Evolutionary conservation across 352 stramenopile species (phyloP), one percentile per base, ranked within the genome.

Genomic region (Pythium plurisporium): DNA sequence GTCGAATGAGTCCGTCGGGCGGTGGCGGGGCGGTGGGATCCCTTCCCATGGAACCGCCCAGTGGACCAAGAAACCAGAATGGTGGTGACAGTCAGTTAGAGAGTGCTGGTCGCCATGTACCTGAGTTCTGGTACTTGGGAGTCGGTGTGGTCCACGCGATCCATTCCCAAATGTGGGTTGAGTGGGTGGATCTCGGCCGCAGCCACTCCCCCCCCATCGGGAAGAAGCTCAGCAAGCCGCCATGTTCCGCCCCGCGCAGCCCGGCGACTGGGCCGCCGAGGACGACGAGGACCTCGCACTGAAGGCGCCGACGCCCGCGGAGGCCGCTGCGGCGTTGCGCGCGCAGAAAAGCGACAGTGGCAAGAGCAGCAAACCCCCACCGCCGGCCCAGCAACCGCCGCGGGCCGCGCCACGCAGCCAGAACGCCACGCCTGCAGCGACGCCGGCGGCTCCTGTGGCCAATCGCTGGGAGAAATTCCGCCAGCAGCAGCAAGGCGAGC

Each of bases 241-340:
- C 40, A 92, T 93, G 82, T 88, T 91, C 59, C 80, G 82, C 63
- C 70, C 74, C 27, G 64, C 76, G n/a, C 64, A 91, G 57, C 54
- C 76, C 8, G 75, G 78, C 43, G 79, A 88, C 65, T 91, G 82
- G 80, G 82, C 80, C 46, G 82, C 76, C 49, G 82, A 91, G 55
- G 79, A 91, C 41, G 82, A 87, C 37, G 82, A 71, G 20, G 68
- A 76, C 15, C 34, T 65, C 37, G n/a, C 47, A 12, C 7, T 50
- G 5, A 15, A 44, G 12, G 59, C 45, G 20, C 48, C 44, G 12
- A 43, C 59, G n/a, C 46, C 36, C 11, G 40, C 57, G 7, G 55
- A 44, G 26, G 47, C 50, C 17, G 44, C 56, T 5, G 33, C 59
- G 8, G 30, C 50, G 12, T 34, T 55, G 25, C 10, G 49, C 5